phyloP scores from a whole-genome alignment of 352 stramenopile species.

The Plasmopara halstedii region DNA sequence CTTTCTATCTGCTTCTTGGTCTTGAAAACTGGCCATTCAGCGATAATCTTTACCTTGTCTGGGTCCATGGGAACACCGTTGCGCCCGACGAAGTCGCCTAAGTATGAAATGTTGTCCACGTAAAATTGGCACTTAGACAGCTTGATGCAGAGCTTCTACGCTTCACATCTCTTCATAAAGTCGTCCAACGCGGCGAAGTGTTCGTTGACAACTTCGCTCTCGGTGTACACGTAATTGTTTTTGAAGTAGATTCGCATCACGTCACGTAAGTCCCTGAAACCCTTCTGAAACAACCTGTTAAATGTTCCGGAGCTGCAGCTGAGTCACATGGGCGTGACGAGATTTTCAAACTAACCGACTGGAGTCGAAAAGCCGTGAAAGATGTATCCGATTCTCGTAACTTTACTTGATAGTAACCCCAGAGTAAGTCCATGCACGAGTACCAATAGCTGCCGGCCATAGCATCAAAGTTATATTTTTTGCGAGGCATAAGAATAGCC shows the following conservation, averaged over 20 bases:
- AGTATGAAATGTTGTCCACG: not conserved
- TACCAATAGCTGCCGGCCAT: not conserved
- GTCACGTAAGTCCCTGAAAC: not conserved
- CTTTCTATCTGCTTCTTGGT: conserved; percentile 3
- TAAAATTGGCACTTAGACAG: conserved; percentile 2
- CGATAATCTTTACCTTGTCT: conserved; percentile 3
- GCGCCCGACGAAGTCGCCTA: conserved; percentile 3
- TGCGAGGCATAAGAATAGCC: not conserved
- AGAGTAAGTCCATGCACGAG: conserved; percentile 1
- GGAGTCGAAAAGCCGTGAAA: conserved; percentile 1
- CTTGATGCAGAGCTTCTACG: not conserved
- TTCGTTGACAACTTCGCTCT: not conserved
- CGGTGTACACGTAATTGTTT: conserved; percentile 1
- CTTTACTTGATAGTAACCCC: conserved; percentile 2
- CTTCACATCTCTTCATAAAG: not conserved
- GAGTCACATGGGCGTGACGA: not conserved
- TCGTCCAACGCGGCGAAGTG: not conserved
- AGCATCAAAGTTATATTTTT: not conserved
- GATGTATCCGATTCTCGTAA: not conserved
- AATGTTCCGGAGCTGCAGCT: not conserved
- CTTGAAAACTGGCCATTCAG: not conserved
- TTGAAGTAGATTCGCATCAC: conserved; percentile 5
- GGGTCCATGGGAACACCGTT: conserved; percentile 1
- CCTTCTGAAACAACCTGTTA: not conserved
- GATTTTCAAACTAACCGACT: not conserved